Evolutionary conservation across 805 yeast species (phyloP).

Genomic region (Huiozyma sinensis): DNA sequence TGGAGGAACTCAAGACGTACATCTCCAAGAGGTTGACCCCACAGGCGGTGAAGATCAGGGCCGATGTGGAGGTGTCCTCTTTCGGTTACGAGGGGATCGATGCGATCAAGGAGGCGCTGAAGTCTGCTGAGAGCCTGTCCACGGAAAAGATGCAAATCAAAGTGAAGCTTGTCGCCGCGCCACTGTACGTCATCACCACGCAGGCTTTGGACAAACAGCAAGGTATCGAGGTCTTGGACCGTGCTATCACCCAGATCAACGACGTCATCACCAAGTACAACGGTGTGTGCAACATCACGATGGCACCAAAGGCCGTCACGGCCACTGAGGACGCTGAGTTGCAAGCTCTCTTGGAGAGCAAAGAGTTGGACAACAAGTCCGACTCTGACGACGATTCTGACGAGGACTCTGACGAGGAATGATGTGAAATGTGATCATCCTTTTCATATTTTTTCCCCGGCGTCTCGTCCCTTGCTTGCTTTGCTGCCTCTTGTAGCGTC

Average conservation of each 20-base stretch:
- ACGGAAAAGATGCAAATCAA: conserved; percentile 82
- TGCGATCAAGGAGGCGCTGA: conserved; percentile 84
- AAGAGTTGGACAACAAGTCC: conserved; percentile 79
- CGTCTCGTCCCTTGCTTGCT: too few species aligned
- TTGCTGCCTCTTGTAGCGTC: too few species aligned
- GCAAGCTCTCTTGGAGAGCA: conserved; percentile 88
- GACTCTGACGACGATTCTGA: conserved; percentile 72
- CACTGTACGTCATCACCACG: conserved; percentile 85
- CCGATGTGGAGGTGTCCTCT: conserved; percentile 97
- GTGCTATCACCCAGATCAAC: conserved; percentile 69
- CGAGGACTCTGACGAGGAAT: conserved; percentile 31
- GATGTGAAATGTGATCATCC: conserved; percentile 1
- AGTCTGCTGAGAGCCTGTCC: conserved; percentile 74
- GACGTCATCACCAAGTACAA: conserved; percentile 61
- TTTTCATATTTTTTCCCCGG: too few species aligned
- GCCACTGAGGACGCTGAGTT: conserved; percentile 97
- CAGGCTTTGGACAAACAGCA: conserved; percentile 85
- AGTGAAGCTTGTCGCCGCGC: conserved; percentile 95
- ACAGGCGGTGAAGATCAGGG: conserved; percentile 94
- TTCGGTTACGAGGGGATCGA: conserved; percentile 96
- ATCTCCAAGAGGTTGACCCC: conserved; percentile 93
- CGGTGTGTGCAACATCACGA: conserved; percentile 83
- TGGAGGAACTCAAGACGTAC: conserved; percentile 77
- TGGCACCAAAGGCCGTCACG: conserved; percentile 98
- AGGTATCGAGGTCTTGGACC: conserved; percentile 70